phyloP scores from a whole-genome alignment of 2,329 filamentous ascomycete genomes.

The Aureobasidium sp. region DNA sequence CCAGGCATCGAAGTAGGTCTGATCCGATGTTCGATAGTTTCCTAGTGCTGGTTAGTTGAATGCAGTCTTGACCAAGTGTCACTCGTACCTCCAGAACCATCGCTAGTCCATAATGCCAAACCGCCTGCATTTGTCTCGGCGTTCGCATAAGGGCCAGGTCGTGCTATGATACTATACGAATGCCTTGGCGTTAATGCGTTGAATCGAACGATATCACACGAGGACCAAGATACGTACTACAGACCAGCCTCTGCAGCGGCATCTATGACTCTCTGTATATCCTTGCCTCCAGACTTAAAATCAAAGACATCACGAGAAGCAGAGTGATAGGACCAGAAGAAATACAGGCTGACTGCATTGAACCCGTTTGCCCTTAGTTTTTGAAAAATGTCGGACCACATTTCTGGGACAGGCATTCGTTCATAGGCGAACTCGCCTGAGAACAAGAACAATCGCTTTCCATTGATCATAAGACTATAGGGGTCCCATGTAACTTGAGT shows the following conservation, averaged over 20 bases:
- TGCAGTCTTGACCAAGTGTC: background rate
- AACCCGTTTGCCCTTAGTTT: slow-evolving; percentile 48
- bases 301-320: slow-evolving; percentile 30
- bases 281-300: slow-evolving; percentile 47
- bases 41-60: background rate
- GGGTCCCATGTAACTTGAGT: slow-evolving; percentile 48
- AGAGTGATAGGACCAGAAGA: slow-evolving; percentile 26
- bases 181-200: background rate
- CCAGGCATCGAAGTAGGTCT: slow-evolving; percentile 47
- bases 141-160: slow-evolving; percentile 58
- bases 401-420: slow-evolving; percentile 44
- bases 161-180: slow-evolving; percentile 17
- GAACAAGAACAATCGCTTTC: slow-evolving; percentile 46
- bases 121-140: slow-evolving; percentile 56
- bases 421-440: slow-evolving; percentile 51
- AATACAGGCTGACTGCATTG: slow-evolving; percentile 34
- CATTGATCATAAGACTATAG: slow-evolving; percentile 47
- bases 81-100: slow-evolving; percentile 47
- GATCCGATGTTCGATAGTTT: slow-evolving; percentile 40
- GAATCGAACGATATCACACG: background rate
- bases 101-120: slow-evolving; percentile 55
- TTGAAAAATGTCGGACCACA: slow-evolving; percentile 46
- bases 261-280: slow-evolving; percentile 46
- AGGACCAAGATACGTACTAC: background rate
- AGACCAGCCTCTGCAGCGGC: slow-evolving; percentile 47